Conservation (phyloP, 2,329 filamentous ascomycete species). For the Aspergillus thermomutatus region DNA sequence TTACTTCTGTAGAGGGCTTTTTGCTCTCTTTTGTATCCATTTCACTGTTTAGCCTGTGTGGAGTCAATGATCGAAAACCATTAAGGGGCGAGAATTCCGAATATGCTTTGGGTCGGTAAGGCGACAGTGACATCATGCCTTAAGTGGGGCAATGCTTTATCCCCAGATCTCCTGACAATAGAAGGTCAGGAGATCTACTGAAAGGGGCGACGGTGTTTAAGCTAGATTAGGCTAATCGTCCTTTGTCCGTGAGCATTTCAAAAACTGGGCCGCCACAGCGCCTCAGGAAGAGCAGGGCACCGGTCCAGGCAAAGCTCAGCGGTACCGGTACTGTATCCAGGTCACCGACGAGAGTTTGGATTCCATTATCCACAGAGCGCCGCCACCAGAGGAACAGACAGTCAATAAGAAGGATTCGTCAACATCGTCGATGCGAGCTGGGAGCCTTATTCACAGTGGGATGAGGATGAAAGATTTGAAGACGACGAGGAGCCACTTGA, state of each 20-base stretch:
- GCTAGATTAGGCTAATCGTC: background rate
- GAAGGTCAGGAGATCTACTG: no score
- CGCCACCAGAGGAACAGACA: background rate
- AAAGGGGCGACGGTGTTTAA: no score
- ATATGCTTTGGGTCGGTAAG: background rate
- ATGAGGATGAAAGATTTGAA: background rate
- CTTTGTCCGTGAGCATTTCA: conserved; percentile 1
- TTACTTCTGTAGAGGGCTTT: background rate
- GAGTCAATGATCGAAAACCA: background rate
- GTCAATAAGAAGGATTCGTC: background rate
- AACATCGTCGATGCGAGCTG: background rate
- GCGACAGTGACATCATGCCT: background rate
- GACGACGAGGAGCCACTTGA: conserved; percentile 8
- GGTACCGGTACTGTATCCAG: conserved; percentile 2
- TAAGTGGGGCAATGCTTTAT: background rate
- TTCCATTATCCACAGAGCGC: background rate
- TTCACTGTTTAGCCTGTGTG: background rate
- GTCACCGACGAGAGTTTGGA: conserved; percentile 4
- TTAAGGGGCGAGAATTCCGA: background rate
- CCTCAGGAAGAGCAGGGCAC: background rate
- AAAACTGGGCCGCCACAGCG: background rate
- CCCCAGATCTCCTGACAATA: background rate
- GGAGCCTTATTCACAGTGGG: background rate
- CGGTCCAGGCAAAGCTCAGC: background rate
- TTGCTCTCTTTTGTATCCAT: background rate